A percentile compares a stretch with the other conserved stretches of the same genome.
phyloP scores from a whole-genome alignment of 257 asterid genomes.

The Plantago major region DNA sequence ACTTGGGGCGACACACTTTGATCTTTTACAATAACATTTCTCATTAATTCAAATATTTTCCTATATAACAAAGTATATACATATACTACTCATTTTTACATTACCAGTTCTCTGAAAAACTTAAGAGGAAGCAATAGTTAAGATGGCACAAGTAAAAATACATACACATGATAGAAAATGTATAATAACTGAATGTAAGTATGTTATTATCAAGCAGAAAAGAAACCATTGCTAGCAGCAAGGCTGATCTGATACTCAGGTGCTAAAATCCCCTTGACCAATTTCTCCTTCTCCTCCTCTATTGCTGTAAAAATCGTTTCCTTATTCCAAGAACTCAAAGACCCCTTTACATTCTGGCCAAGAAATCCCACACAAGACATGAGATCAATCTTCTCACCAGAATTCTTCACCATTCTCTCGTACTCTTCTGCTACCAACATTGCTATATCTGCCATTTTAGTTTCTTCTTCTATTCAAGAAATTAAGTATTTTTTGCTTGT shows the following conservation, averaged over 20 bases:
- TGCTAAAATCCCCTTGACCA: conserved; percentile 17
- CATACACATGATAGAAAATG: too few species aligned
- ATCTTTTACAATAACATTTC: too few species aligned
- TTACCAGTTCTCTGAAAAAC: too few species aligned
- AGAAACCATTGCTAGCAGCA: conserved; percentile 52
- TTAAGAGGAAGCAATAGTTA: too few species aligned
- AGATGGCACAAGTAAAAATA: too few species aligned
- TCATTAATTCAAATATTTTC: too few species aligned
- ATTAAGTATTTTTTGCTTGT: neutral
- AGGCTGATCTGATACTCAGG: conserved; percentile 38
- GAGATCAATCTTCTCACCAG: conserved; percentile 53
- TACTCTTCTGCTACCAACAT: conserved; percentile 85
- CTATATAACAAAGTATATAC: too few species aligned
- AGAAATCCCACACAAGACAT: conserved; percentile 36
- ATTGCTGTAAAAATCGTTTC: conserved; percentile 8
- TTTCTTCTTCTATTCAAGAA: neutral
- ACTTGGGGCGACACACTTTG: too few species aligned
- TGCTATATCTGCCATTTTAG: conserved; percentile 79
- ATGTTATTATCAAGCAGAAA: conserved; percentile 45
- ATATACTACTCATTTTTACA: too few species aligned
- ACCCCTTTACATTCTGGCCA: conserved; percentile 29
- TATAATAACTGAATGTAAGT: too few species aligned
- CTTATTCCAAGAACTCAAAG: conserved; percentile 30
- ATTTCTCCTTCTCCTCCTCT: conserved; percentile 17
- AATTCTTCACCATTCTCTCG: conserved; percentile 59